A percentile compares a stretch with the other conserved stretches of the same genome.
phyloP scores from a whole-genome alignment of 305 asterid genomes.

The Ajuga reptans region DNA sequence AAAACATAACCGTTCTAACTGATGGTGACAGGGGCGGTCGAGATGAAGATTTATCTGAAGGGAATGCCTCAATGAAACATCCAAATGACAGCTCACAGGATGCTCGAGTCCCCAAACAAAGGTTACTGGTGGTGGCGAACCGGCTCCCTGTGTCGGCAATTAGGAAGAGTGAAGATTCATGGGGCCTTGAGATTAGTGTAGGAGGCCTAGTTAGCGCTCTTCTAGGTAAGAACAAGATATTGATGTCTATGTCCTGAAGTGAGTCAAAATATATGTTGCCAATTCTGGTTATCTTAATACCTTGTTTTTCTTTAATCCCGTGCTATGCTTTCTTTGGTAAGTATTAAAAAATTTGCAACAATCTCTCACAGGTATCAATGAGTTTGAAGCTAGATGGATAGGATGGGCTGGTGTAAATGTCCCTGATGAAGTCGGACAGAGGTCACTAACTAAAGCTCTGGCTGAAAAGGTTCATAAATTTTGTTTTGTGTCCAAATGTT shows the following conservation, averaged over 20 bases:
- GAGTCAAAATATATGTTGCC: neutral
- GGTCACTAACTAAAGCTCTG: conserved; percentile 64
- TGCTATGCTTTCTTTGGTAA: conserved; percentile 1
- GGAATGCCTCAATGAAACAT: conserved; percentile 24
- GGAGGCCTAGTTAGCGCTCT: conserved; percentile 85
- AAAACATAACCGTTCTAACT: conserved; percentile 29
- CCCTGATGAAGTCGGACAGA: conserved; percentile 72
- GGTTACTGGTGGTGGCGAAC: conserved; percentile 77
- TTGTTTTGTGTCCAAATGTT: neutral
- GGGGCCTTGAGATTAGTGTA: conserved; percentile 74
- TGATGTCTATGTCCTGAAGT: conserved; percentile 8
- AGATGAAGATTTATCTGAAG: conserved; percentile 43
- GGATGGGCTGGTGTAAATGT: conserved; percentile 98
- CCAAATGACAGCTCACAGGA: conserved; percentile 34
- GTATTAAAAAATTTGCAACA: neutral
- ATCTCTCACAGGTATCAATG: conserved; percentile 54
- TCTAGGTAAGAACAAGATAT: conserved; percentile 46
- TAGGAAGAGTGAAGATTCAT: conserved; percentile 64
- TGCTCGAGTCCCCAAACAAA: conserved; percentile 40
- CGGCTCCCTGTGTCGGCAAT: conserved; percentile 74
- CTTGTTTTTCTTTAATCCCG: neutral
- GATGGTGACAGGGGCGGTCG: conserved; percentile 37
- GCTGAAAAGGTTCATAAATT: conserved; percentile 56
- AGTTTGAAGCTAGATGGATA: conserved; percentile 83
- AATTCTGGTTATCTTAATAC: neutral